These are phyloP conservation scores for carrot (Daucus carota) DNA, from an alignment of 129 eudicot species.

Conservation along the genomic window DH1_v3.0 NC_030385.2:2924501-2925000, in stretches of 20 bases:
- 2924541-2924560: not conserved
- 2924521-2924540: not conserved
- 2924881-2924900: too few species aligned
- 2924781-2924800: conserved; percentile 24
- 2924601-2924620: not conserved
- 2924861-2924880: not conserved
- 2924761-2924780: conserved; percentile 23
- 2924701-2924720: conserved; percentile 22
- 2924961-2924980: not conserved
- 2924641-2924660: conserved; percentile 11
- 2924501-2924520: not conserved
- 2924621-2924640: not conserved
- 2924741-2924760: conserved; percentile 32
- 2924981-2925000: not conserved
- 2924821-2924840: conserved; percentile 7
- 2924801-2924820: not conserved
- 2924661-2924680: conserved; percentile 32
- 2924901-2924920: too few species aligned
- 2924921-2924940: too few species aligned
- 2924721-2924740: conserved; percentile 33
- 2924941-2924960: conserved; percentile 25
- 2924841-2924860: conserved; percentile 18
- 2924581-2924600: not conserved
- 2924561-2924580: not conserved
- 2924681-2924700: conserved; percentile 29